Evolutionary conservation across 495 filamentous ascomycete genomes (phyloP).

Genomic region (Mytilinidion resinicola): DNA sequence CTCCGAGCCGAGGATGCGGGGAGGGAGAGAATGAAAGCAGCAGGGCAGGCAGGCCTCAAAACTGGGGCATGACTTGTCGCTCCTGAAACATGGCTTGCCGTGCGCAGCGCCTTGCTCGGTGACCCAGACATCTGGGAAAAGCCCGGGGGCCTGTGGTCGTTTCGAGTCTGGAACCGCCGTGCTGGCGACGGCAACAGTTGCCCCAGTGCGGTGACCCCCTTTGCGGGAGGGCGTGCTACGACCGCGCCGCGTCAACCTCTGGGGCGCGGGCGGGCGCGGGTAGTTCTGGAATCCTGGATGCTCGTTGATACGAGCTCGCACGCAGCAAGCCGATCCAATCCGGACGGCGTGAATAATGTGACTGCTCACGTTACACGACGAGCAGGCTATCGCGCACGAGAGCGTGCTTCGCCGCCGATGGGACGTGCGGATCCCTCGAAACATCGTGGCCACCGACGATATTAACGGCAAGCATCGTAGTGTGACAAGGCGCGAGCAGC

Average conservation of each 20-base stretch:
- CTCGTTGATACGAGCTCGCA: background rate
- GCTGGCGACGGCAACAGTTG: background rate
- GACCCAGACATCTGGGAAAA: background rate
- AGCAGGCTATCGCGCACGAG: background rate
- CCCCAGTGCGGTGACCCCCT: background rate
- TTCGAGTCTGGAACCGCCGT: slow-evolving; percentile 2
- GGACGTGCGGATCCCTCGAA: background rate
- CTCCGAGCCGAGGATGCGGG: background rate
- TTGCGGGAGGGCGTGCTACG: background rate
- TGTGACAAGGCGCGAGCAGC: too few species aligned
- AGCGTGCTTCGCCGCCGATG: background rate
- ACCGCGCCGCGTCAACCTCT: background rate
- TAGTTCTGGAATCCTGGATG: background rate
- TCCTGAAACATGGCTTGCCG: slow-evolving; percentile 3
- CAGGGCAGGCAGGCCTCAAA: background rate
- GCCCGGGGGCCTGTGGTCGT: background rate
- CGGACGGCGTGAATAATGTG: background rate
- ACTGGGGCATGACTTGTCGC: background rate
- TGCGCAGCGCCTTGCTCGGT: background rate
- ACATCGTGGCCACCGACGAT: background rate
- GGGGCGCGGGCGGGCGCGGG: background rate
- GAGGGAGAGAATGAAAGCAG: background rate
- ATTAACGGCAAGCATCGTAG: too few species aligned
- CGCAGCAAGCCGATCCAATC: background rate
- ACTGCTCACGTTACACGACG: background rate